Base-by-base conservation (phyloP, 2,329 filamentous ascomycete species). In the Talaromyces sp. region DNA sequence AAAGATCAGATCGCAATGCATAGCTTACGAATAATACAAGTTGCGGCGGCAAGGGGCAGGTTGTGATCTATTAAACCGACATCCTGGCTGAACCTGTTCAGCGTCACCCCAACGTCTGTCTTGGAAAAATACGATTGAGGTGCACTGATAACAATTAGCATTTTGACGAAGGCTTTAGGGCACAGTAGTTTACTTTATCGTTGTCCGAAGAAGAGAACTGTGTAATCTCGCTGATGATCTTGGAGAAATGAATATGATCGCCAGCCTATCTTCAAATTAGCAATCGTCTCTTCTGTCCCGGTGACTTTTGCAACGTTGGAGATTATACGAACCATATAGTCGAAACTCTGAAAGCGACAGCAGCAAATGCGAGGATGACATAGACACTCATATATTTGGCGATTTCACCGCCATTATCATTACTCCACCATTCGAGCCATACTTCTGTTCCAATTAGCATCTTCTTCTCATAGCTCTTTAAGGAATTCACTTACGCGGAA, bases 221-320 rank as follows among this genome's bases (percentile, higher is more conserved):
- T 86, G 84, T 65, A 86, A 82, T 49, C 69, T 76, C 62, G 79
- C 77, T 6, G 81, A 82, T 19, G 83, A 84, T 29, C 78, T 79
- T 3, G 83, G 83, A 80, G 85, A 84, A 5, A 74, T 80, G 31
- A 85, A 58, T 40, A 58, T 38, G 8, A 47, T 25, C 19, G 45
- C 45, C 19, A 22, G 11, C 45, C 45, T 47, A 22, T 25, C 10
- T 13, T 25, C 45, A 25, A 25, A 22, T 47, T 11, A 47, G 19
- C 45, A 8, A 25, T 47, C 1, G 13, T 13, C 45, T 47, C 45
- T 3, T 47, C 8, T 47, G 10, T 25, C 11, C 10, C 6, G n/a
- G 19, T 10, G n/a, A 47, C 5, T 25, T 25, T 47, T 47, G 7
- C n/a, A 25, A 25, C 4, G 19, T 22, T 25, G 19, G n/a, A 8